Evolutionary conservation across 768 basidiomycete species (phyloP).

Genomic region (Naematelia encephala): DNA sequence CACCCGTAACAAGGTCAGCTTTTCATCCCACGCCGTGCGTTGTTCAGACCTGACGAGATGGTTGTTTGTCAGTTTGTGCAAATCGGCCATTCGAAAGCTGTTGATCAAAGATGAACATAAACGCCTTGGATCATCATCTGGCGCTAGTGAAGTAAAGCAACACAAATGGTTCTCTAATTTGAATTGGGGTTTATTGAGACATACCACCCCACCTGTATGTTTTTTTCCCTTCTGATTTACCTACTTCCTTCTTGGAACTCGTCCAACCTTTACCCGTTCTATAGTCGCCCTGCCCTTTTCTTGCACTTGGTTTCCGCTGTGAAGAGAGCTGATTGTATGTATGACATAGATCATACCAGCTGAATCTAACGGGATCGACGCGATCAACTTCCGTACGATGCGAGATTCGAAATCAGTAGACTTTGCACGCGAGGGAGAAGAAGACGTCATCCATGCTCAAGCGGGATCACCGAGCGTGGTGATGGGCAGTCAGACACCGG

Average conservation of each 20-base stretch:
- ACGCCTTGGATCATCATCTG: slow-evolving; percentile 83
- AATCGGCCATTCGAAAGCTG: slow-evolving; percentile 79
- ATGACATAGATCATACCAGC: slow-evolving; percentile 85
- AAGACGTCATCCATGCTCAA: slow-evolving; percentile 48
- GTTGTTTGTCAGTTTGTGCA: slow-evolving; percentile 63
- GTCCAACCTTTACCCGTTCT: background rate
- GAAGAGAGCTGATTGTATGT: no score
- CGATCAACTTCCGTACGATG: slow-evolving; percentile 82
- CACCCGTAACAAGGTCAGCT: slow-evolving; percentile 69
- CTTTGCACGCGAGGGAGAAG: slow-evolving; percentile 57
- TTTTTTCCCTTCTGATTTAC: slow-evolving; percentile 27
- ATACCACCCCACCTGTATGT: slow-evolving; percentile 86
- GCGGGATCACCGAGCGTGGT: slow-evolving; percentile 47
- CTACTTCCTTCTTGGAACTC: slow-evolving; percentile 4
- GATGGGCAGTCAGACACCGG: slow-evolving; percentile 40
- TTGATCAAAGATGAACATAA: slow-evolving; percentile 88
- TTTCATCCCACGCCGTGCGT: background rate
- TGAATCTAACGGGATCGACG: slow-evolving; percentile 72
- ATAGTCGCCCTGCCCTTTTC: slow-evolving; percentile 8
- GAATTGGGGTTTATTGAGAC: slow-evolving; percentile 92
- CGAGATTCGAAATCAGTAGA: slow-evolving; percentile 89
- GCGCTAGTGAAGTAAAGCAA: slow-evolving; percentile 96
- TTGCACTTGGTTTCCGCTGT: background rate
- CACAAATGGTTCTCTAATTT: slow-evolving; percentile 97
- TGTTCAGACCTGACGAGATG: background rate